A percentile compares a stretch with the other conserved stretches of the same genome.
Conservation (phyloP, 2,329 filamentous ascomycete species). For the Cladosporium sp. region DNA sequence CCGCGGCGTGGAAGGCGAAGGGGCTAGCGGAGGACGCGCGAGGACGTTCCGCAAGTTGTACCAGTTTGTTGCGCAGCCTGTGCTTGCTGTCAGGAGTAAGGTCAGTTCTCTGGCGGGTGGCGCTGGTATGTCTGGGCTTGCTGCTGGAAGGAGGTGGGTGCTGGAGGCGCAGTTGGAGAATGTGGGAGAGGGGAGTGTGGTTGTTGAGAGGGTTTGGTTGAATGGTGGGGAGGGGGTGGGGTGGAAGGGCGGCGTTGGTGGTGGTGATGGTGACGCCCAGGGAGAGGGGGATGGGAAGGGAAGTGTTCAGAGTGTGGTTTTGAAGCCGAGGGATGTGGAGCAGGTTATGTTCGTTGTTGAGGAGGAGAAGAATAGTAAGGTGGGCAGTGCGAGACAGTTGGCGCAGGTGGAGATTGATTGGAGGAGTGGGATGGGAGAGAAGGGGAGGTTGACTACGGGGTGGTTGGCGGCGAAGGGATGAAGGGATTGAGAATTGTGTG, state of each 20-base stretch:
- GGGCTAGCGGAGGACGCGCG: slow-evolving; percentile 56
- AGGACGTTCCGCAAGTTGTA: slow-evolving; percentile 92
- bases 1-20: slow-evolving; percentile 35
- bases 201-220: slow-evolving; percentile 57
- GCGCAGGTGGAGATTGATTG: slow-evolving; percentile 83
- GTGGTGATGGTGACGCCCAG: neutral
- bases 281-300: neutral
- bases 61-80: slow-evolving; percentile 89
- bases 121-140: slow-evolving; percentile 38
- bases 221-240: slow-evolving; percentile 26
- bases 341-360: slow-evolving; percentile 61
- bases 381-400: slow-evolving; percentile 47
- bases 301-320: slow-evolving; percentile 35
- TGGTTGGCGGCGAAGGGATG: slow-evolving; percentile 42
- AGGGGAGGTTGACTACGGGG: slow-evolving; percentile 80
- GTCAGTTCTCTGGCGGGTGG: slow-evolving; percentile 53
- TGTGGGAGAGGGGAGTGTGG: slow-evolving; percentile 75
- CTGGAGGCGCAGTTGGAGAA: slow-evolving; percentile 96
- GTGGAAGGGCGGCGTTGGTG: slow-evolving; percentile 1
- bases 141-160: slow-evolving; percentile 52
- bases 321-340: slow-evolving; percentile 59
- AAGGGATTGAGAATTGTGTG: neutral
- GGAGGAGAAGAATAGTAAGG: slow-evolving; percentile 45
- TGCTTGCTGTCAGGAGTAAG: slow-evolving; percentile 87
- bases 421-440: slow-evolving; percentile 84